Base-by-base conservation (phyloP, 305 asterid genomes). In the Fraxinus latifolia region DNA sequence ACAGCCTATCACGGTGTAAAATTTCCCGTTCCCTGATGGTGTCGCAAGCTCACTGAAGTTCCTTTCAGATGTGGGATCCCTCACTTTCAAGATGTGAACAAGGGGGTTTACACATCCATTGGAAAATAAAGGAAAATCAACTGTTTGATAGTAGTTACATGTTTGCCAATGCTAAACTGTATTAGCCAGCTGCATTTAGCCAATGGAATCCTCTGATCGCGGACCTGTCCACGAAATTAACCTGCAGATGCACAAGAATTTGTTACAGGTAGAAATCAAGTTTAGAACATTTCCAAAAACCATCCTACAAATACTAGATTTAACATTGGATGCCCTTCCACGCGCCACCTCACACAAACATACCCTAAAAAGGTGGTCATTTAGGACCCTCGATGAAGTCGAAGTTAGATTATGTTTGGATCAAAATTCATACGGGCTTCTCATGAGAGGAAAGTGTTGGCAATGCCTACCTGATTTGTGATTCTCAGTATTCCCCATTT, bases 381-480 rank as follows among this genome's bases (percentile, higher is more conserved):
- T 58, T 6, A 58, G 70, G 21, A 1, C 44, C 23, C 31, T 67
- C 7, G 2, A 27, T 27, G 34, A 70, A 50, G 25, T 17, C 55
- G 65, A 71, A 17, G 19, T 44, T 31, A 4, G 34, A 9, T 47
- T 14, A 1, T 44, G 32, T 37, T 70, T 27, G 76, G 5, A 7
- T 11, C 36, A 60, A 73, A 32, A 39, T 67, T 67, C 42, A 15
- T 58, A 29, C 9, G 53, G 32, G 73, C 37, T 80, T 42, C 19
- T 80, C 73, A 36, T 71, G 65, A 73, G 21, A n/a, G 27, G 39
- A 25, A 19, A 73, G 77, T 72, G 31, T 23, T 23, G 23, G 31
- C 58, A 36, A 14, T 74, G 39, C 90, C 65, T 87, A 91, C 98
- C 92, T 60, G 88, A 25, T 84, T 81, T 88, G 75, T 84, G 90